Conservation (phyloP, 2,329 filamentous ascomycete genomes). For the Ophiobolus disseminans region DNA sequence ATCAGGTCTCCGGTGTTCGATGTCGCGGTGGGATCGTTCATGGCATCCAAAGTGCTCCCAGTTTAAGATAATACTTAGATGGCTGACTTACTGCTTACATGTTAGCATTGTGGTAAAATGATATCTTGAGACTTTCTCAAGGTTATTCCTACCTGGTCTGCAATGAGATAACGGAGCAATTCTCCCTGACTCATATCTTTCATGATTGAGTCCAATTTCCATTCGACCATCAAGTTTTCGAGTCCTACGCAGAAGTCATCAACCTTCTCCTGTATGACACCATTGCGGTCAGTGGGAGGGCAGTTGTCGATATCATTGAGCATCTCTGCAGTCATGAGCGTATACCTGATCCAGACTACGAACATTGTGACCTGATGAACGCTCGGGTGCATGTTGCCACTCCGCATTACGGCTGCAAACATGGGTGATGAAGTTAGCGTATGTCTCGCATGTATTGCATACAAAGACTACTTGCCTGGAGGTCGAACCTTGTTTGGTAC, state of each 20-base stretch:
- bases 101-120: neutral
- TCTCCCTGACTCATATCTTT: slow-evolving; percentile 5
- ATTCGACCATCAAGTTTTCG: slow-evolving; percentile 30
- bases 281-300: neutral
- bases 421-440: too few species aligned
- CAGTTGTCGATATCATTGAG: slow-evolving; percentile 26
- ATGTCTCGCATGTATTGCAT: too few species aligned
- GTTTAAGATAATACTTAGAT: too few species aligned
- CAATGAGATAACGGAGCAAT: slow-evolving; percentile 23
- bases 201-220: slow-evolving; percentile 25
- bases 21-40: too few species aligned
- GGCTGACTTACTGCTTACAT: too few species aligned
- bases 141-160: slow-evolving; percentile 26
- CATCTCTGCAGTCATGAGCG: slow-evolving; percentile 25
- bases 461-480: too few species aligned
- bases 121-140: slow-evolving; percentile 2
- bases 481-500: slow-evolving; percentile 18
- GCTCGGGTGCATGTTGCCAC: slow-evolving; percentile 25
- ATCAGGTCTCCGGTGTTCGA: too few species aligned
- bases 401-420: slow-evolving; percentile 27
- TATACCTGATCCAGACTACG: slow-evolving; percentile 32
- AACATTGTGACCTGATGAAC: slow-evolving; percentile 19
- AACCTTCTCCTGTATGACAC: slow-evolving; percentile 12
- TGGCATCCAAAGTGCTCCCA: too few species aligned
- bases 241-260: slow-evolving; percentile 26